Evolutionary conservation across 768 basidiomycete species (phyloP), one percentile per base, ranked within the genome.

Genomic region (Pholiota conissans): DNA sequence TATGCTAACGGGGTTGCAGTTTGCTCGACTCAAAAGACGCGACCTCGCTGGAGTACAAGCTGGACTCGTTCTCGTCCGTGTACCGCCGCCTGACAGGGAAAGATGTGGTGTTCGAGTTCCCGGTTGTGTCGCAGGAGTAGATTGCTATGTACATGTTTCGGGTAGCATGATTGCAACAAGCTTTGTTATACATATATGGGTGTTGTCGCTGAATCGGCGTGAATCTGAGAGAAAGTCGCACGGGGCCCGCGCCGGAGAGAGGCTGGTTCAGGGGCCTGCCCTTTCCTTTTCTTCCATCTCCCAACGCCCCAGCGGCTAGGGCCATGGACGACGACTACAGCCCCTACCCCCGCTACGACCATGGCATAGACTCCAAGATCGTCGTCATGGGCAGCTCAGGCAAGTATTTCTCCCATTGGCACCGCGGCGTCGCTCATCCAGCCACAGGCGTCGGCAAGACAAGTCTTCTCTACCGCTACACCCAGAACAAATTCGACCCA

Each of bases 1-100:
- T 16, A 56, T 56, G 49, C 49, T 56, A 40, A 56, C 47, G 46
- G 28, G 45, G 52, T 42, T 58, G 60, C 73, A 98, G 96, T 65
- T 90, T 95, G 83, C 90, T 99, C 65, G 97, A 99, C 83, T 82
- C 93, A 64, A 98, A 98, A 77, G 97, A 99, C 72, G 86, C 94
- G 56, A 98, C 95, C 73, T 91, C 93, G 69, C 84, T 98, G 72
- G 97, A 98, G 83, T 98, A 99, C 90, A 99, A 99, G 85, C 85
- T 98, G 67, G 97, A 99, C 80, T 96, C 95, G 62, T 99, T 98
- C 83, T 91, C 95, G 49, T 95, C 93, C 39, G 93, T 98, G 62
- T 98, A 97, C 84, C 91, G 90, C 70, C 85, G 90, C 61, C 79
- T 97, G 73, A 96, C 95, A 63, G 95, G 95, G 73, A 98, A 97